These are phyloP conservation scores for Pholiota adiposa DNA, from an alignment of 1,284 basidiomycete species.

Conservation along the genomic window DNA sequence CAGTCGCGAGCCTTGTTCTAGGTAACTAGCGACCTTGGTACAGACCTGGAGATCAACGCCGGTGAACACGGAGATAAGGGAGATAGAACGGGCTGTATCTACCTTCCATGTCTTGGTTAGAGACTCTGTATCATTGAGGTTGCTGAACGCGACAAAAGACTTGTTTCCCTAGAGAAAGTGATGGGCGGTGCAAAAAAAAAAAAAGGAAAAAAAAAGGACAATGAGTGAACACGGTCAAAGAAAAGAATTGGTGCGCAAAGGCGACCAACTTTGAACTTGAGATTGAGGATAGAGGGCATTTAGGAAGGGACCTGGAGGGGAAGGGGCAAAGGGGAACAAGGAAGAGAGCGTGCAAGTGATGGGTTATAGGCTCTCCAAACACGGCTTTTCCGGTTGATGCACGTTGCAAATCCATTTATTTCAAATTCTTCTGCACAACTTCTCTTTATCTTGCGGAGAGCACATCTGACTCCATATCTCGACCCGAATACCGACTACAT, in stretches of 20 bases:
- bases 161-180: constrained; percentile 71
- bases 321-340: constrained; percentile 17
- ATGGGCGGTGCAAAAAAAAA: constrained; percentile 17
- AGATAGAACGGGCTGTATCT: constrained; percentile 14
- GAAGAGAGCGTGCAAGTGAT: constrained; percentile 21
- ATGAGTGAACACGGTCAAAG: constrained; percentile 18
- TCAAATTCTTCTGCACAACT: constrained; percentile 17
- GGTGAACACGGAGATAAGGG: constrained; percentile 10
- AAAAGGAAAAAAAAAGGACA: constrained; percentile 26
- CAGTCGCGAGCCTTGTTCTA: constrained; percentile 84
- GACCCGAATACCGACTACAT: constrained; percentile 23
- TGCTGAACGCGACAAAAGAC: constrained; percentile 87
- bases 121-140: constrained; percentile 79
- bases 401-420: constrained; percentile 25
- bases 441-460: constrained; percentile 16
- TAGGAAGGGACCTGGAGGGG: constrained; percentile 18
- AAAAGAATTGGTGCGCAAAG: constrained; percentile 20
- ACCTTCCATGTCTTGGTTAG: constrained; percentile 89
- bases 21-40: constrained; percentile 83
- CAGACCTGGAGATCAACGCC: constrained; percentile 58
- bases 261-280: constrained; percentile 79
- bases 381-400: constrained; percentile 23
- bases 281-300: constrained; percentile 84
- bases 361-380: constrained; percentile 22
- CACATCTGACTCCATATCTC: constrained; percentile 24